phyloP scores from a whole-genome alignment of 257 asterid genomes.

The Solanum tacnaense region DNA sequence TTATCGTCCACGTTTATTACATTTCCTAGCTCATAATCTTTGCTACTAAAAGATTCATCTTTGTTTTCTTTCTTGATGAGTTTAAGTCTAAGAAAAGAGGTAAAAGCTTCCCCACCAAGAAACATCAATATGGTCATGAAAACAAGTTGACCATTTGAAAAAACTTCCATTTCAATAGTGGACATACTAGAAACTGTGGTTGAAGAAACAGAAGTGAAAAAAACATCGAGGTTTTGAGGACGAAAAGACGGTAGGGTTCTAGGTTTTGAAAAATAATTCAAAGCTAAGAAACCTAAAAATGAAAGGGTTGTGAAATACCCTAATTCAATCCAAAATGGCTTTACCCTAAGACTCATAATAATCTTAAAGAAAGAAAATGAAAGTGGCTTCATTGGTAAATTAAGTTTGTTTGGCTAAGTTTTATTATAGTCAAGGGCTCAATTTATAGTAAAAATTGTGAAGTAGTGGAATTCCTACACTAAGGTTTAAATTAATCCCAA shows the following conservation, averaged over 20 bases:
- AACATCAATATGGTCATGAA: constrained; percentile 31
- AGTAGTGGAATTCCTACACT: not conserved
- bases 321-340: constrained; percentile 23
- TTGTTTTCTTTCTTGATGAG: not conserved
- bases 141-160: constrained; percentile 33
- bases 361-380: not conserved
- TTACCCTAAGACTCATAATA: constrained; percentile 8
- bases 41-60: not conserved
- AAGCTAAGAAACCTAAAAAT: constrained; percentile 17
- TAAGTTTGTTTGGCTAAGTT: not conserved
- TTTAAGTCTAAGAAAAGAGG: constrained; percentile 26
- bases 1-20: not conserved
- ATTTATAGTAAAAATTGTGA: not conserved
- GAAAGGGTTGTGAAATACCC: constrained; percentile 24
- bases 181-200: constrained; percentile 39
- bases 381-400: not conserved
- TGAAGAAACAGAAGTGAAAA: constrained; percentile 38
- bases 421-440: not conserved
- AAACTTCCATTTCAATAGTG: constrained; percentile 42
- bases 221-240: constrained; percentile 19
- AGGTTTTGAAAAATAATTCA: constrained; percentile 13
- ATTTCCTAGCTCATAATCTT: not conserved
- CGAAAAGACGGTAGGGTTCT: not conserved
- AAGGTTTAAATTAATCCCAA: not conserved
- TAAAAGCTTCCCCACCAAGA: constrained; percentile 37